phyloP scores from a whole-genome alignment of 352 stramenopile species.

The Phytopythium boreale region DNA sequence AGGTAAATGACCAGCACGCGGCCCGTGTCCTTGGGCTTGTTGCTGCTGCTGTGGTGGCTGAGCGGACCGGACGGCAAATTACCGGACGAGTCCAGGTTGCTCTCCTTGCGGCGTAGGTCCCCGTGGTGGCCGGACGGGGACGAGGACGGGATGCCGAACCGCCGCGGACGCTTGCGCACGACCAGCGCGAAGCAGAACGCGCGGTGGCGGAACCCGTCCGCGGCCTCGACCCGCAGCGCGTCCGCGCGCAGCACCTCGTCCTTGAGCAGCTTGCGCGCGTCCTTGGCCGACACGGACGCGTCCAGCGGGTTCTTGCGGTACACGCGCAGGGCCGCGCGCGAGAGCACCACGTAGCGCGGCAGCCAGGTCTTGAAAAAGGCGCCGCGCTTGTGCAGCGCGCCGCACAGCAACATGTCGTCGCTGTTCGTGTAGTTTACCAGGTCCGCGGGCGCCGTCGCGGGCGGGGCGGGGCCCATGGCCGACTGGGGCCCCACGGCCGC shows the following conservation, averaged over 20 bases:
- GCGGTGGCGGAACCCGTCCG: constrained; percentile 57
- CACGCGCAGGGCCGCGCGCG: constrained; percentile 50
- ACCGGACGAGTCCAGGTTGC: constrained; percentile 30
- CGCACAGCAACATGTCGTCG: constrained; percentile 54
- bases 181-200: constrained; percentile 65
- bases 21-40: constrained; percentile 22
- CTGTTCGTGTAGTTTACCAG: neutral
- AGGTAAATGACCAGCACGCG: constrained; percentile 68
- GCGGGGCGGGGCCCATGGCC: neutral
- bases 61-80: neutral
- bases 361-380: constrained; percentile 81
- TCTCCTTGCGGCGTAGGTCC: constrained; percentile 62
- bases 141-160: constrained; percentile 4
- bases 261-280: constrained; percentile 59
- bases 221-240: constrained; percentile 55
- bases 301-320: constrained; percentile 69
- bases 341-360: constrained; percentile 66
- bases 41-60: neutral
- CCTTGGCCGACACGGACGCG: constrained; percentile 27
- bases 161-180: constrained; percentile 51
- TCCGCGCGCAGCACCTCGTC: constrained; percentile 59
- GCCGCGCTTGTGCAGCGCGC: constrained; percentile 58
- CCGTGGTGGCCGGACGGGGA: constrained; percentile 22
- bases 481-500: neutral
- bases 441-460: neutral